A percentile compares a stretch with the other conserved stretches of the same genome.
Evolutionary conservation across 116 monocot species (phyloP).

Genomic region (Zostera marina): DNA sequence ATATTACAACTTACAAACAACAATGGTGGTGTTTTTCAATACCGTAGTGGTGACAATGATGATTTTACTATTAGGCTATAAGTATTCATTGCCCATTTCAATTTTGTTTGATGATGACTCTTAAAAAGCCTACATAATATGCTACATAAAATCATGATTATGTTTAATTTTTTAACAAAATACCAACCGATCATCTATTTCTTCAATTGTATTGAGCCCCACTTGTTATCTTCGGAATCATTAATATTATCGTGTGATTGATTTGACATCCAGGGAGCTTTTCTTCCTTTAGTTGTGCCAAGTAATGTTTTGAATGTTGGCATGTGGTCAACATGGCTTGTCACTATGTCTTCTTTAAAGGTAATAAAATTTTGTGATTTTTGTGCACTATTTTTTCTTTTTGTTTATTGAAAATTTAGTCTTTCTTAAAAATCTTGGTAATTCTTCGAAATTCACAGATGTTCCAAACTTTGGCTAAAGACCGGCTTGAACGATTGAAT

Average conservation of each 20-base stretch:
- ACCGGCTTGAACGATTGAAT: constrained; percentile 88
- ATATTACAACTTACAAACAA: too few species aligned
- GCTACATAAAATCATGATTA: too few species aligned
- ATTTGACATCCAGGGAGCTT: constrained; percentile 41
- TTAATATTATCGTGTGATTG: background rate
- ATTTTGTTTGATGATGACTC: too few species aligned
- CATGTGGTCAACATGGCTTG: constrained; percentile 76
- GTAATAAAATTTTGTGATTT: constrained; percentile 17
- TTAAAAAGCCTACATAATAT: too few species aligned
- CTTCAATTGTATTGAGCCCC: background rate
- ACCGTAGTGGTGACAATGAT: too few species aligned
- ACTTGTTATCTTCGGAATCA: background rate
- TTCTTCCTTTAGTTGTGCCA: constrained; percentile 84
- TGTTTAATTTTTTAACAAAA: background rate
- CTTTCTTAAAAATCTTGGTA: background rate
- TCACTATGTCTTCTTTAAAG: constrained; percentile 71
- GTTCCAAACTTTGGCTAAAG: constrained; percentile 86
- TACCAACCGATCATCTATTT: background rate
- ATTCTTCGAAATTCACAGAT: constrained; percentile 35
- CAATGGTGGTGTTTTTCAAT: too few species aligned
- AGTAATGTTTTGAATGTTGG: constrained; percentile 44
- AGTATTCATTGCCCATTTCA: too few species aligned
- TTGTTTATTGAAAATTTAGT: constrained; percentile 3
- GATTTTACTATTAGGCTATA: too few species aligned
- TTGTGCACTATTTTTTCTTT: background rate